Evolutionary conservation across 2,329 filamentous ascomycete species (phyloP), one percentile per base, ranked within the genome.

Genomic region (Penicillium paneum): DNA sequence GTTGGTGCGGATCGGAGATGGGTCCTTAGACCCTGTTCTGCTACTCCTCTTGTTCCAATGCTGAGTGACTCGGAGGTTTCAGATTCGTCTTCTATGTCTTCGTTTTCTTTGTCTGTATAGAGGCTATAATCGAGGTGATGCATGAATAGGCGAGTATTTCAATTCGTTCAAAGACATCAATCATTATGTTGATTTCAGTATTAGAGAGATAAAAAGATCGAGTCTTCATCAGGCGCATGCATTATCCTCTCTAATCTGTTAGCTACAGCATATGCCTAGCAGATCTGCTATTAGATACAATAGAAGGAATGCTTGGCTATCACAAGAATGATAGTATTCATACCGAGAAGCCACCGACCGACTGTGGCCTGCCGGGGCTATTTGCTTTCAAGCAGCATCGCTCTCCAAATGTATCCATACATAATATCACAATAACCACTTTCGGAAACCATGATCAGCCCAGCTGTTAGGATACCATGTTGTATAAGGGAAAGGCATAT

Each of bases 21-120:
- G 52, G 13, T 38, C 1, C 32, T 54, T 29, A 32, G 46, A 11
- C 52, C 52, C 4, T 54, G 52, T 34, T 50, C 52, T 44, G 52
- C 52, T 28, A 54, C 40, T n/a, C 52, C 52, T 44, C 52, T 54
- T 39, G 39, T 54, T 54, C 52, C 52, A 8, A 28, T 6, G 13
- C 15, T 21, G 19, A 34, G 28, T 50, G 44, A 8, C 13, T 29
- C 29, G 1, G 43, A 48, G 21, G 15, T 10, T 21, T 43, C 21
- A 7, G 32, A 39, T 44, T 52, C 43, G 11, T 36, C 43, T 31
- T 47, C 36, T 8, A 21, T 32, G 6, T 38, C 19, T 32, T 44
- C 40, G 2, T 21, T 39, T 40, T 44, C 52, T 6, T 38, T 26
- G 39, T 50, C 52, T n/a, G 7, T 39, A 2, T 50, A 38, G n/a